Evolutionary conservation across 768 basidiomycete species (phyloP).

Genomic region (Lactarius sanguifluus): DNA sequence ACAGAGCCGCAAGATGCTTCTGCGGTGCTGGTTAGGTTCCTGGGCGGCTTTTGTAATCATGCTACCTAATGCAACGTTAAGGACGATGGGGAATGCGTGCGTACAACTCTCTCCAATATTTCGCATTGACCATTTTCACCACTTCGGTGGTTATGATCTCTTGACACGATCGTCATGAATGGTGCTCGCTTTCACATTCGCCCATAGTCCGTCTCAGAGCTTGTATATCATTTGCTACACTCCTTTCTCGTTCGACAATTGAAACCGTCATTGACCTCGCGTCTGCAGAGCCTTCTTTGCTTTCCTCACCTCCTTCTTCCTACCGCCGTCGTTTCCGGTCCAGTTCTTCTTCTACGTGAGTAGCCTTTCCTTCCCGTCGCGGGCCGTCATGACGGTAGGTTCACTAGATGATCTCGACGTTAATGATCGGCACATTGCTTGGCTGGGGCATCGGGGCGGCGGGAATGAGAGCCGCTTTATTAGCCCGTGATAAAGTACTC

Average conservation of each 20-base stretch:
- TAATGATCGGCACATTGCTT: slow-evolving; percentile 47
- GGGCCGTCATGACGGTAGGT: not conserved
- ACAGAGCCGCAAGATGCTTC: slow-evolving; percentile 40
- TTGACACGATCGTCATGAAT: not conserved
- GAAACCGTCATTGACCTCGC: slow-evolving; percentile 1
- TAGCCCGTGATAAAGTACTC: slow-evolving; percentile 39
- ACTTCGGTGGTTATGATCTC: not conserved
- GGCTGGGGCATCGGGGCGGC: slow-evolving; percentile 59
- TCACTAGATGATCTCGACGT: slow-evolving; percentile 41
- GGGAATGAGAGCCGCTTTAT: slow-evolving; percentile 50
- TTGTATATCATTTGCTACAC: not conserved
- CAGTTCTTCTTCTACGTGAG: slow-evolving; percentile 50
- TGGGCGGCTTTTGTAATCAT: slow-evolving; percentile 43
- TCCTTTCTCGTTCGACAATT: not conserved
- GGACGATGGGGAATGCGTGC: slow-evolving; percentile 43
- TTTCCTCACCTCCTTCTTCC: slow-evolving; percentile 42
- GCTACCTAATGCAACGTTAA: slow-evolving; percentile 42
- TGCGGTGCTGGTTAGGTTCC: slow-evolving; percentile 44
- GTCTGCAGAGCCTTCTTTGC: slow-evolving; percentile 46
- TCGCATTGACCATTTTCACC: not conserved
- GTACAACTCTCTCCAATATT: slow-evolving; percentile 27
- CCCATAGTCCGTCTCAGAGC: not conserved
- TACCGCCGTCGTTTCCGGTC: slow-evolving; percentile 50
- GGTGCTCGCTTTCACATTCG: not conserved
- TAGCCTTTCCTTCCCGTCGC: slow-evolving; percentile 14